Base-by-base conservation (phyloP, 441 rosid genomes). In the Pelargonium citronellum region DNA sequence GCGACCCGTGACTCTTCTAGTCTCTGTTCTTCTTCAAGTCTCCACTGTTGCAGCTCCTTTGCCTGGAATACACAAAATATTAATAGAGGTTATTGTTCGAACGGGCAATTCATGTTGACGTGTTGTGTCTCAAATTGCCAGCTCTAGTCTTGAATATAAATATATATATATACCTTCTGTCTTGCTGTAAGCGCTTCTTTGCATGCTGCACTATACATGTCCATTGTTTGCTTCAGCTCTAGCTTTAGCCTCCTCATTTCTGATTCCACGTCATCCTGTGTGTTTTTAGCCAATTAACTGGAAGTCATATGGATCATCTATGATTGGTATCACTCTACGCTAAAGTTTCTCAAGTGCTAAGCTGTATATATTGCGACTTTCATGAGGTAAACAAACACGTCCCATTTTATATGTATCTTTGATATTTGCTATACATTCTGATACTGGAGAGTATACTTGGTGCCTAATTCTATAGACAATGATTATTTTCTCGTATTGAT, bases 31-130 rank as follows among this genome's bases (percentile, higher is more conserved):
- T 80, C 85, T 44, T 15, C 69, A 68, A 62, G 71, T 65, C 71
- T 77, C 22, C 73, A 63, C 17, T 69, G 80, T 30, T 80, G 84
- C 78, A 79, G 75, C 75, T 73, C 77, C 77, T 72, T 78, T 4
- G 76, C 72, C 93, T 90, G 44, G 70, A 53, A 53, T 16, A 60
- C 70, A 49, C 46, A 34, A 74, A 64, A 13, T 46, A 34, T 12
- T n/a, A 4, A n/a, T 22, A 22, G 24, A 22, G 24, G 24, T 22
- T 22, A 22, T 22, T 22, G 1, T 22, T 22, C 24, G 24, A 22
- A n/a, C 12, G 24, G 24, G 72, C 16, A 43, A 16, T 69, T 69
- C 66, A 9, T 49, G 72, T 64, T 49, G 37, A 30, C 5, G 37
- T 30, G 37, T 30, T 30, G 37, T 30, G 37, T 30, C 37, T 30